Evolutionary conservation across 1,284 basidiomycete species (phyloP), one percentile per base, ranked within the genome.

Genomic region (Mycosarcoma maydis): DNA sequence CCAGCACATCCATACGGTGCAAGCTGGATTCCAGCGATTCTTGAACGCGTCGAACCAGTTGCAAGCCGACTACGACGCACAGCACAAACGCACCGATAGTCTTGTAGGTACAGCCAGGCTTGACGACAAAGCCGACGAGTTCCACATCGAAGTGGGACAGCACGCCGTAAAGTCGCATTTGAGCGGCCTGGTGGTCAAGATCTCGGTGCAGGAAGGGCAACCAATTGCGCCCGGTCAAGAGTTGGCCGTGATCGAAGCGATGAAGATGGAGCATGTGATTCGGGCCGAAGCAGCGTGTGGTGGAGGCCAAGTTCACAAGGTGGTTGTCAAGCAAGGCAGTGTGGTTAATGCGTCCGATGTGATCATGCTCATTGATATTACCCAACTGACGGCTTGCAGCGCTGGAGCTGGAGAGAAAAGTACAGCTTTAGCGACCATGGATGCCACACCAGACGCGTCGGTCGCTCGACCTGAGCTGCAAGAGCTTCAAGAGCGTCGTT

Each of bases 231-330:
- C 83, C 0, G 85, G 86, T 10, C 84, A 88, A 29, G 83, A 86
- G 16, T 66, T 89, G 41, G 69, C 87, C 5, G 83, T 90, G 20
- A 83, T 90, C 16, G 88, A 90, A 76, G 88, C 89, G 0, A 90
- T 90, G 89, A 90, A 90, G 82, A 89, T 87, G 6, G 89, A 90
- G 75, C 77, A 82, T 23, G 58, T 61, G 3, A 19, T 71, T 5
- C 50, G 58, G 1, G 49, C 68, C 1, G 45, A 50, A 26, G 23
- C 30, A 3, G 16, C 41, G 2, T 23, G 37, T 16, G 30, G 29
- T 5, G 60, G 54, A 10, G 71, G 50, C 0, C 9, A 6, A 1
- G 51, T 76, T 7, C 34, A 43, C 27, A 43, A 38, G n/a, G 24
- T 68, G 20, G 4, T 45, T 1, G 41, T 51, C 2, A 19, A 48